phyloP scores from a whole-genome alignment of 768 basidiomycete genomes.

The Floccularia luteovirens region DNA sequence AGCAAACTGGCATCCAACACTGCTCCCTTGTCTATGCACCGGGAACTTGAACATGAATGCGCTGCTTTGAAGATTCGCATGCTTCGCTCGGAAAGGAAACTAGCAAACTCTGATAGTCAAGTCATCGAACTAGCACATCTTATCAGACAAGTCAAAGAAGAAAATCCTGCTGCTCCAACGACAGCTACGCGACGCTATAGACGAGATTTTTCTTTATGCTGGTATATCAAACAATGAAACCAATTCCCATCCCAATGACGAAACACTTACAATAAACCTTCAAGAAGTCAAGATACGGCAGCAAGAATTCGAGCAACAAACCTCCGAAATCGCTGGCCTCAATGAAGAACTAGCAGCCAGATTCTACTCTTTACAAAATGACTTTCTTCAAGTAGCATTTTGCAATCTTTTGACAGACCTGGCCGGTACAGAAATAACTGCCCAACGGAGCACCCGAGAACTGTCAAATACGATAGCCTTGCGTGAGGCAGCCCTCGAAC shows the following conservation, averaged over 20 bases:
- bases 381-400: constrained; percentile 25
- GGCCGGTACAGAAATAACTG: constrained; percentile 2
- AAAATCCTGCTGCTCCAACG: constrained; percentile 35
- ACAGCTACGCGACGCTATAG: constrained; percentile 22
- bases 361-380: constrained; percentile 27
- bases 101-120: constrained; percentile 62
- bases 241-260: not conserved
- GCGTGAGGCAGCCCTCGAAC: constrained; percentile 31
- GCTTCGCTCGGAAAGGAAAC: constrained; percentile 56
- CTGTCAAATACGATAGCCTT: constrained; percentile 27
- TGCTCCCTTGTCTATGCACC: constrained; percentile 26
- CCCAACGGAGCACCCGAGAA: constrained; percentile 10
- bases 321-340: constrained; percentile 6
- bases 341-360: constrained; percentile 16
- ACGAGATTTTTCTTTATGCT: constrained; percentile 22
- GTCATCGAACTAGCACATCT: constrained; percentile 57
- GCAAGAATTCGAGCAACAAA: too few species aligned
- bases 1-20: constrained; percentile 38
- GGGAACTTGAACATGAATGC: constrained; percentile 31
- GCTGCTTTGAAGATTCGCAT: constrained; percentile 29
- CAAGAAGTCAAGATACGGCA: too few species aligned
- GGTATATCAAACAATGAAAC: constrained; percentile 1
- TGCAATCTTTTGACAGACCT: constrained; percentile 20
- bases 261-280: too few species aligned
- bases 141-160: constrained; percentile 48